phyloP scores from a whole-genome alignment of 2,329 filamentous ascomycete species.

The Colletotrichum destructivum region DNA sequence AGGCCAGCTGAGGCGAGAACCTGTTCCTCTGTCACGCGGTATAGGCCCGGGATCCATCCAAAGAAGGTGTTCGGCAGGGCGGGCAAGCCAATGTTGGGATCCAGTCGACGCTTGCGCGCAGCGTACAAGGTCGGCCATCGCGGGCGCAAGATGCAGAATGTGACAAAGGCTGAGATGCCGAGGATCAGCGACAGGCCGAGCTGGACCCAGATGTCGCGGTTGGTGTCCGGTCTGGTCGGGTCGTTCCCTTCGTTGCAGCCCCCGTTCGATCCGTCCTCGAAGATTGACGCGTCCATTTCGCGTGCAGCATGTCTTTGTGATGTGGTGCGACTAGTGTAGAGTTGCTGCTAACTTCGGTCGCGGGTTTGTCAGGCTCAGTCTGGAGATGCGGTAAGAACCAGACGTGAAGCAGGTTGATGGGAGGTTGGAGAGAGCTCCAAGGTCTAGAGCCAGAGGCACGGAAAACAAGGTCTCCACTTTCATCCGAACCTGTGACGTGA shows the following conservation, averaged over 20 bases:
- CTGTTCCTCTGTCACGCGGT: slow-evolving; percentile 89
- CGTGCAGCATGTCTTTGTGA: slow-evolving; percentile 18
- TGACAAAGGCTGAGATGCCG: slow-evolving; percentile 79
- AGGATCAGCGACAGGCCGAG: slow-evolving; percentile 80
- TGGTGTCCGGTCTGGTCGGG: slow-evolving; percentile 45
- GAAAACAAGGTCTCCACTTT: slow-evolving; percentile 35
- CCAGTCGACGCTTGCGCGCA: slow-evolving; percentile 84
- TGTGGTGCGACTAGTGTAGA: neutral
- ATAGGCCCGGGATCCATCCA: slow-evolving; percentile 92
- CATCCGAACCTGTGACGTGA: slow-evolving; percentile 41
- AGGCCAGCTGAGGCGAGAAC: slow-evolving; percentile 91
- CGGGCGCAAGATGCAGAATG: slow-evolving; percentile 87
- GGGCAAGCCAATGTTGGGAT: slow-evolving; percentile 75
- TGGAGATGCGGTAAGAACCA: slow-evolving; percentile 23
- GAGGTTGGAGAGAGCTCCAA: slow-evolving; percentile 18
- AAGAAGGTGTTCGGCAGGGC: slow-evolving; percentile 87
- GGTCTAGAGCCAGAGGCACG: neutral
- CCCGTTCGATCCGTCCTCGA: slow-evolving; percentile 39
- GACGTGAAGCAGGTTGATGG: slow-evolving; percentile 14
- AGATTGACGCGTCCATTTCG: slow-evolving; percentile 37
- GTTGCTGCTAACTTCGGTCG: slow-evolving; percentile 8
- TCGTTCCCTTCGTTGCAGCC: slow-evolving; percentile 46
- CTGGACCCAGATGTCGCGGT: slow-evolving; percentile 69
- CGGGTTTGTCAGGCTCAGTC: neutral
- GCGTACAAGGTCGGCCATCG: slow-evolving; percentile 94